Percentiles rank a stretch among this genome's conserved stretches.
phyloP scores from a whole-genome alignment of 371 early-diverging fungal genomes.

The Rhizopus microsporus region DNA sequence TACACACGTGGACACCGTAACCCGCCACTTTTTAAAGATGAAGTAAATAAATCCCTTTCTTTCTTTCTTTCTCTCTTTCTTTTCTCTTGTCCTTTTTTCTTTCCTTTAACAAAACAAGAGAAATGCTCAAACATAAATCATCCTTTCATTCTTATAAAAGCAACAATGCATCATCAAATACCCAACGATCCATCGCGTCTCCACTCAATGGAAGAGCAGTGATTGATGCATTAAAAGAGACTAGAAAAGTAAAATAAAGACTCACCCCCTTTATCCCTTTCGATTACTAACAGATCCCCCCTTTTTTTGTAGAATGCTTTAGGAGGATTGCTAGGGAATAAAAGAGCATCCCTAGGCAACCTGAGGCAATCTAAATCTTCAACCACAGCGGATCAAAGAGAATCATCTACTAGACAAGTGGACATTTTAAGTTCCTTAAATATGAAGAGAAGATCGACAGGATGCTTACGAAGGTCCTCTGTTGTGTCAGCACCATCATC shows the following conservation, averaged over 20 bases:
- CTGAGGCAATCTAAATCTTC: constrained; percentile 43
- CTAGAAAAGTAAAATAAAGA: constrained; percentile 17
- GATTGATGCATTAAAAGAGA: constrained; percentile 24
- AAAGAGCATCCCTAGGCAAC: constrained; percentile 41
- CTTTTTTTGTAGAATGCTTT: constrained; percentile 18
- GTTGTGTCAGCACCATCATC: constrained; percentile 9
- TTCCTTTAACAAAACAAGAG: not conserved
- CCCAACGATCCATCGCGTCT: constrained; percentile 5
- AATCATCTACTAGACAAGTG: constrained; percentile 20
- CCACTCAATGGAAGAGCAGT: constrained; percentile 20
- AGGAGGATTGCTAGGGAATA: constrained; percentile 31
- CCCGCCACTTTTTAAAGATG: too few relatives aligned
- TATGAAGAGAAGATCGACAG: constrained; percentile 51
- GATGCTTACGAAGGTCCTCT: constrained; percentile 44
- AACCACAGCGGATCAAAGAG: constrained; percentile 34
- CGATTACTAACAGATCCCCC: not conserved
- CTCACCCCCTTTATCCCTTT: too few relatives aligned
- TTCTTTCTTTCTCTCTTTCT: constrained; percentile 9
- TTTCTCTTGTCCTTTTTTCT: constrained; percentile 2
- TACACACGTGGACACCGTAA: too few relatives aligned
- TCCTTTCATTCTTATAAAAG: constrained; percentile 19
- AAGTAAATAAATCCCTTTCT: not conserved
- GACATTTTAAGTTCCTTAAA: constrained; percentile 13
- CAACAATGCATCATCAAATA: not conserved
- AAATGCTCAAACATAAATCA: constrained; percentile 27